Evolutionary conservation across 2,329 filamentous ascomycete genomes (phyloP).

Genomic region (Mycosphaerella sp.): DNA sequence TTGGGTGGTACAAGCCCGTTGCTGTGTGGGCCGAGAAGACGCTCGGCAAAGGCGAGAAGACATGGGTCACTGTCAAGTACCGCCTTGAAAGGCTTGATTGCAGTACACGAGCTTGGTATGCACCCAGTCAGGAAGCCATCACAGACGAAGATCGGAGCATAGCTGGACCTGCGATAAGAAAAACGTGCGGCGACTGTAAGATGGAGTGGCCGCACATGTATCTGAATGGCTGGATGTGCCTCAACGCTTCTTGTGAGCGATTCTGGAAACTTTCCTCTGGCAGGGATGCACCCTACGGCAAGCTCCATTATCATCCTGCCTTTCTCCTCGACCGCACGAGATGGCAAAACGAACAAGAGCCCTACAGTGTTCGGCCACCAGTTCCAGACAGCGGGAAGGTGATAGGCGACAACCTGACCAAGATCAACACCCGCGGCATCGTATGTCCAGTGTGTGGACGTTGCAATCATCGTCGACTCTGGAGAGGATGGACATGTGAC

Average conservation of each 20-base stretch:
- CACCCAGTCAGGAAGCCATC: conserved; percentile 19
- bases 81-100: conserved; percentile 60
- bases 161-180: conserved; percentile 25
- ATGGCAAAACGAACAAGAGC: conserved; percentile 38
- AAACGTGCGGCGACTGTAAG: conserved; percentile 34
- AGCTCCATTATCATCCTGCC: conserved; percentile 48
- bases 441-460: conserved; percentile 59
- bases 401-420: conserved; percentile 45
- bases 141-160: conserved; percentile 8
- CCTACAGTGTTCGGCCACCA: conserved; percentile 38
- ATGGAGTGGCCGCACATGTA: conserved; percentile 37
- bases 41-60: conserved; percentile 29
- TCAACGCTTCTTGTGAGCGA: conserved; percentile 45
- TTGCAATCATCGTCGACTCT: conserved; percentile 56
- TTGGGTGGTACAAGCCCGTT: conserved; percentile 64
- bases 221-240: conserved; percentile 53
- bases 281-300: conserved; percentile 24
- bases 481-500: conserved; percentile 58
- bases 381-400: conserved; percentile 36
- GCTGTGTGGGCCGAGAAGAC: conserved; percentile 61
- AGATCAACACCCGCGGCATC: conserved; percentile 55
- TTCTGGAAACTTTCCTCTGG: conserved; percentile 51
- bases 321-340: conserved; percentile 53
- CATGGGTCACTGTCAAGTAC: conserved; percentile 47
- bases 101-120: conserved; percentile 44